These are phyloP conservation scores for Monosporozyma solicola DNA, from an alignment of 805 yeast species.

Conservation along the genomic window DNA sequence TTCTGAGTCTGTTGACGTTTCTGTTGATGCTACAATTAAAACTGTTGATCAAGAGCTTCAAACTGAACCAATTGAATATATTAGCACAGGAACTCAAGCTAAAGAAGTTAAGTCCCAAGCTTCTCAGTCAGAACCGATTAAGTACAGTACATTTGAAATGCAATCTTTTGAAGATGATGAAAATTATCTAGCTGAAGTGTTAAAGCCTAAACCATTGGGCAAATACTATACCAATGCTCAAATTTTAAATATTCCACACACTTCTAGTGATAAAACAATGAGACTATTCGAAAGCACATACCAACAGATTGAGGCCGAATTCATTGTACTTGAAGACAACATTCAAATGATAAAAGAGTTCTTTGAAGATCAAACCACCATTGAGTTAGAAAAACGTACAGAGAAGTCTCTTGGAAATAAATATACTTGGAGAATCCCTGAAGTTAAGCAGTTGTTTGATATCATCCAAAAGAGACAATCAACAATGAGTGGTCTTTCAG, in stretches of 20 bases:
- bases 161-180: constrained; percentile 31
- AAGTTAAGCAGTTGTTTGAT: constrained; percentile 13
- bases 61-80: constrained; percentile 10
- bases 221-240: constrained; percentile 19
- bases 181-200: constrained; percentile 20
- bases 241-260: constrained; percentile 6
- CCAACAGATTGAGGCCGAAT: constrained; percentile 26
- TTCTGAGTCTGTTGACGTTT: neutral
- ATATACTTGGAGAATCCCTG: constrained; percentile 34
- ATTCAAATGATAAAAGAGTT: constrained; percentile 19
- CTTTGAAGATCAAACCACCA: constrained; percentile 28
- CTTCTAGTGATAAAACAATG: constrained; percentile 12
- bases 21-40: neutral
- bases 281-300: constrained; percentile 21
- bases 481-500: constrained; percentile 3
- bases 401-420: constrained; percentile 19
- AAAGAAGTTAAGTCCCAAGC: neutral
- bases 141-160: constrained; percentile 7
- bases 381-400: constrained; percentile 20
- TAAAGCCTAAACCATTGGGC: constrained; percentile 14
- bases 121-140: constrained; percentile 15
- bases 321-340: constrained; percentile 28
- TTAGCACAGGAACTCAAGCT: constrained; percentile 18
- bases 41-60: neutral
- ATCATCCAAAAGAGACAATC: constrained; percentile 4